A percentile compares a stretch with the other conserved stretches of the same genome.
These are phyloP conservation scores for Geoglossum glabrum DNA, from an alignment of 495 filamentous ascomycete genomes.

Conservation along the genomic window DNA sequence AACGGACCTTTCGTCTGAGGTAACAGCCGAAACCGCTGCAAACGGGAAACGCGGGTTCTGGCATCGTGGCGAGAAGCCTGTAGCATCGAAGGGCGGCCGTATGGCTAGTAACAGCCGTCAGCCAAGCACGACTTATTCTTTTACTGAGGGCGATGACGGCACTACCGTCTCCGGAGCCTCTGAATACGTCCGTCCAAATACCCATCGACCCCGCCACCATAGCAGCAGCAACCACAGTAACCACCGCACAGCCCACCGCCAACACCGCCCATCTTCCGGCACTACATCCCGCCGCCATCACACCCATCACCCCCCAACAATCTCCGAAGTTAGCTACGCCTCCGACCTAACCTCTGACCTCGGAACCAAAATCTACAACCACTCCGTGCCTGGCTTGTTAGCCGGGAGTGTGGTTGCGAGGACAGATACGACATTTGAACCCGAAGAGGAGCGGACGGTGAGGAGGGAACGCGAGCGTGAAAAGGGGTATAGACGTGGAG, in stretches of 20 bases:
- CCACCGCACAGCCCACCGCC: constrained; percentile 1
- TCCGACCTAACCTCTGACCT: constrained; percentile 23
- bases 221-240: not conserved
- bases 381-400: constrained; percentile 53
- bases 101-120: no score
- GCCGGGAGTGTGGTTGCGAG: constrained; percentile 18
- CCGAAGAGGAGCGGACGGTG: no score
- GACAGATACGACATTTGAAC: not conserved
- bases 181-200: not conserved
- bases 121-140: constrained; percentile 17
- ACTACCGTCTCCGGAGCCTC: constrained; percentile 6
- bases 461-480: constrained; percentile 11
- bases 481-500: constrained; percentile 27
- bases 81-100: constrained; percentile 6
- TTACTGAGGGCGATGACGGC: constrained; percentile 16
- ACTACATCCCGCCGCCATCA: constrained; percentile 27
- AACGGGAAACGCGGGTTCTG: not conserved
- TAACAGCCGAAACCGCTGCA: not conserved
- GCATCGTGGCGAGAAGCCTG: constrained; percentile 4
- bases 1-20: constrained; percentile 7
- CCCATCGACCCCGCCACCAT: not conserved
- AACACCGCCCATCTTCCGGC: constrained; percentile 11
- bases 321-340: constrained; percentile 11
- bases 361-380: constrained; percentile 66
- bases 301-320: constrained; percentile 25